Evolutionary conservation across 192 early-diverging fungal genomes (phyloP), one percentile per base, ranked within the genome.

Genomic region (Haplosporangium gracile): DNA sequence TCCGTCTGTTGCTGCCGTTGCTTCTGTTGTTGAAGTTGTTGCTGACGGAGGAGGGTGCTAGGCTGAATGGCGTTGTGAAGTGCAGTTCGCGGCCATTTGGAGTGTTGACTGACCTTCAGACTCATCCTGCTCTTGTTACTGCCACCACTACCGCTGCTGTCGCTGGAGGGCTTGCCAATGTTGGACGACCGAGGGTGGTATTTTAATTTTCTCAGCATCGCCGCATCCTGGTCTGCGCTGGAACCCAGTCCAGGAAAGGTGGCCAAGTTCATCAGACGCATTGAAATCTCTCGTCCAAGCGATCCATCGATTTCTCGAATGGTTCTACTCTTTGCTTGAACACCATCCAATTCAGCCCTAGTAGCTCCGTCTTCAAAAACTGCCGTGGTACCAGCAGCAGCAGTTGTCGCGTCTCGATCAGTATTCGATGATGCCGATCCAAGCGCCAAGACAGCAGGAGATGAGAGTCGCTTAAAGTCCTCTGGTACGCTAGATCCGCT

Each of bases 191-290:
- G 72, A 38, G 76, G 76, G 10, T 55, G 60, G 29, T 74, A 70
- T 29, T 70, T 78, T 7, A 38, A n/a, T 10, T 47, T 36, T 32
- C 38, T 43, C 24, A 72, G 36, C 68, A 47, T n/a, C 13, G 74
- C 57, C 53, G 70, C 22, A 4, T 77, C 70, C 9, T 45, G 45
- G 8, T 77, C 75, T 2, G 45, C 71, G 53, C 42, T 77, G 1
- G 69, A 47, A 6, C 76, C 77, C 13, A 78, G 29, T 29, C 57
- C 75, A 15, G 73, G 68, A 34, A 71, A 72, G 5, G 73, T 79
- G 2, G 76, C 75, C 57, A 86, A 36, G 16, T 70, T 81, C 70
- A 81, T 70, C 18, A 86, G 53, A 34, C 84, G 72, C 75, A 70
- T 77, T 0, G 84, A 77, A 16, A 86, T 76, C 34, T 86, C 84